These are phyloP conservation scores for Penicillium brasilianum DNA, from an alignment of 2,329 filamentous ascomycete genomes.

Conservation along the genomic window DNA sequence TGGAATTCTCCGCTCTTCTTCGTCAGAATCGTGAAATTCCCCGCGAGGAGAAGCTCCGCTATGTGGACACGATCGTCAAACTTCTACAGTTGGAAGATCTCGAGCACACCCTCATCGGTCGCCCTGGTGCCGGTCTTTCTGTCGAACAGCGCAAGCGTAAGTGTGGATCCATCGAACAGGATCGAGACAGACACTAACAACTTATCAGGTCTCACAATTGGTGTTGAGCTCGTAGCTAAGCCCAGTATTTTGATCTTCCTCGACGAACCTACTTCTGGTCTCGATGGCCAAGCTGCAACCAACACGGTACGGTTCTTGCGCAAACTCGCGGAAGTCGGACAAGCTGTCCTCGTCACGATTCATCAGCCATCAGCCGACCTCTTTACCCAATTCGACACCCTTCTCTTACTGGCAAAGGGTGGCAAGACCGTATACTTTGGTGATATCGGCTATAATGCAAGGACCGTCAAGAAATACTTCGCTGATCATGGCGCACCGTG, in stretches of 20 bases:
- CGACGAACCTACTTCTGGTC: constrained; percentile 72
- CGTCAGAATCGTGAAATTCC: constrained; percentile 61
- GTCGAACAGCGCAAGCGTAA: constrained; percentile 70
- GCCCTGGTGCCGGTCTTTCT: constrained; percentile 51
- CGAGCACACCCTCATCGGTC: constrained; percentile 65
- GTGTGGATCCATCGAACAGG: background rate
- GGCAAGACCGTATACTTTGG: constrained; percentile 75
- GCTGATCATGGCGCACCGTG: constrained; percentile 66
- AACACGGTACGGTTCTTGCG: constrained; percentile 69
- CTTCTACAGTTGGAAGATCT: constrained; percentile 67
- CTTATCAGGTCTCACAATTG: constrained; percentile 62
- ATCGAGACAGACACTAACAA: constrained; percentile 1
- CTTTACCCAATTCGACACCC: constrained; percentile 72
- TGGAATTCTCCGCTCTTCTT: constrained; percentile 69
- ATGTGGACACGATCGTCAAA: constrained; percentile 68
- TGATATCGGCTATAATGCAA: constrained; percentile 66
- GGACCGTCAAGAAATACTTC: constrained; percentile 69
- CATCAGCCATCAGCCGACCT: constrained; percentile 71
- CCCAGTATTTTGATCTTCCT: constrained; percentile 70
- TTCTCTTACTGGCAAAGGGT: constrained; percentile 67
- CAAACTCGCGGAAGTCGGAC: constrained; percentile 67
- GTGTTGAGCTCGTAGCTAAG: constrained; percentile 72
- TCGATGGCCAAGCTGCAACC: constrained; percentile 70
- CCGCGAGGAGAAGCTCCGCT: constrained; percentile 64
- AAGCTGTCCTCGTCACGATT: constrained; percentile 73